Base-by-base conservation (phyloP, 164 flowering plant genomes). In the Chimonanthus praecox region DNA sequence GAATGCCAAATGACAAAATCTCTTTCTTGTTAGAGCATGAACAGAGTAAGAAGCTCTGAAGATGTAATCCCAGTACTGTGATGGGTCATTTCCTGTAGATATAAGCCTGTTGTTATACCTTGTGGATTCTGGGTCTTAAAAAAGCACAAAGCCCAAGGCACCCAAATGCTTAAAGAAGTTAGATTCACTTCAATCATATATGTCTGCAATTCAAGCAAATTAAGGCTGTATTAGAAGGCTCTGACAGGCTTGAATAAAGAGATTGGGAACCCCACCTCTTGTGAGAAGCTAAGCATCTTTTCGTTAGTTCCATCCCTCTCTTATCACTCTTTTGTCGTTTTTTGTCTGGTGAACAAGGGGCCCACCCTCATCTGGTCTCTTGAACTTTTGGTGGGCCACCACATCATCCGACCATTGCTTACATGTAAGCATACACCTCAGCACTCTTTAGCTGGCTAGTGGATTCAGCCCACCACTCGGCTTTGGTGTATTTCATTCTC, bases 251-350 rank as follows among this genome's bases (percentile, higher is more conserved):
- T 88, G 90, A 88, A 88, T 78, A 82, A 86, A 89, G 83, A 67
- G 74, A 77, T 80, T 83, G 82, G 74, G 84, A 85, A 87, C 90
- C 81, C 68, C 74, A 81, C 78, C 88, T 54, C 86, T 86, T 78
- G 33, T 33, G 85, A 83, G 90, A 92, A 90, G 97, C 82, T 79
- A 89, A 87, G 95, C 74, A 90, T 88, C 92, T 88, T 88, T 87
- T 70, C 76, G 48, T 75, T 79, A 63, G 78, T 81, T 84, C 71
- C 82, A 82, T 65, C 75, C 77, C 79, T 75, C 62, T 77, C 85
- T 49, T 78, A 4, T 13, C 16, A 11, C 77, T 84, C 79, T 81
- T 84, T 78, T 81, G 77, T 73, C 68, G 72, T 75, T 81, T 81
- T 84, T 78, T 85, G 87, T 84, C 79, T 84, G 74, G 88, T 82